A percentile compares a stretch with the other conserved stretches of the same genome.
These are phyloP conservation scores for Neofusicoccum sp. DNA, from an alignment of 2,329 filamentous ascomycete species.

Conservation along the genomic window DNA sequence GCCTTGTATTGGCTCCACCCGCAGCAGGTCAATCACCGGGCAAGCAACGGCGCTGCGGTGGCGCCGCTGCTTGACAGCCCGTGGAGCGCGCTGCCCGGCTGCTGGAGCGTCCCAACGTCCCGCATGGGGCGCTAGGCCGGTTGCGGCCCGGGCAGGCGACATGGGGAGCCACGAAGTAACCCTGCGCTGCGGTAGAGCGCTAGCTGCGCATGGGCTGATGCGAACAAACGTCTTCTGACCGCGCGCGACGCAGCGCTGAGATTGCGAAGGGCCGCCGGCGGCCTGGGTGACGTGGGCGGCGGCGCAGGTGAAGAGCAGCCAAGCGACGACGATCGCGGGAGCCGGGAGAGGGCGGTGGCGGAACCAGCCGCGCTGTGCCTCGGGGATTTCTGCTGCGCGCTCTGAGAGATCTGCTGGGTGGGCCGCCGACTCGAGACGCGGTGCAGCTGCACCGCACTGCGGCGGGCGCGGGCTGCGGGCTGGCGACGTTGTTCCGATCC, in stretches of 20 bases:
- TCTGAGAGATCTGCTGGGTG: conserved; percentile 15
- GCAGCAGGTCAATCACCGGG: conserved; percentile 13
- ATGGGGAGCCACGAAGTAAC: conserved; percentile 18
- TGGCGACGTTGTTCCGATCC: conserved; percentile 13
- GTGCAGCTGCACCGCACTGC: conserved; percentile 2
- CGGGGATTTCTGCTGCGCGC: conserved; percentile 17
- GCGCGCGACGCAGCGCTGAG: conserved; percentile 14
- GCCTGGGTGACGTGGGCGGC: conserved; percentile 14
- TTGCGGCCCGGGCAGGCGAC: conserved; percentile 15
- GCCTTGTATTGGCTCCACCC: conserved; percentile 12
- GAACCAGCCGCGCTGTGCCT: conserved; percentile 12
- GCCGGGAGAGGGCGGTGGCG: not conserved
- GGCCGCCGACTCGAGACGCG: conserved; percentile 10
- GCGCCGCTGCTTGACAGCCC: conserved; percentile 18
- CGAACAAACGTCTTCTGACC: conserved; percentile 19
- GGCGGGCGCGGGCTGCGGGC: not conserved
- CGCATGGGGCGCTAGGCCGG: conserved; percentile 21
- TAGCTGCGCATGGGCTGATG: conserved; percentile 17
- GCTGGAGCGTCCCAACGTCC: conserved; percentile 19
- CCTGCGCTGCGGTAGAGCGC: conserved; percentile 18
- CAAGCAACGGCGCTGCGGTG: conserved; percentile 15
- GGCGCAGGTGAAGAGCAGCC: not conserved
- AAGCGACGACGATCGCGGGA: conserved; percentile 10
- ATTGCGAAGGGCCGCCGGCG: conserved; percentile 13
- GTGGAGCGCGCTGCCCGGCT: conserved; percentile 16